phyloP scores from a whole-genome alignment of 345 rosid species.

The Toxicodendron radicans region DNA sequence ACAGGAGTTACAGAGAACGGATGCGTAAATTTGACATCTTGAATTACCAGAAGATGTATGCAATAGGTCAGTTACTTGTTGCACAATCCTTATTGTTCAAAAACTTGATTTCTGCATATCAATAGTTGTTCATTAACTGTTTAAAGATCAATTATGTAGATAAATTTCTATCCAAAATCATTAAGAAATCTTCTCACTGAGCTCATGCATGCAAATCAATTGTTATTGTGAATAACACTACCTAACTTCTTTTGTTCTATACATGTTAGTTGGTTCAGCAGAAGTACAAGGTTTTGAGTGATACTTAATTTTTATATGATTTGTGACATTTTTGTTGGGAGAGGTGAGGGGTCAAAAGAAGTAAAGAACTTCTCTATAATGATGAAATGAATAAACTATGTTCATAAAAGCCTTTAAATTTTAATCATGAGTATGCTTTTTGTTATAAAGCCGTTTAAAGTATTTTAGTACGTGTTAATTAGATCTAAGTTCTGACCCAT shows the following conservation, averaged over 20 bases:
- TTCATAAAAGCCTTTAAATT: not conserved
- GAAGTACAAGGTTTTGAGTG: constrained; percentile 18
- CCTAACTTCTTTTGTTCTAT: constrained; percentile 22
- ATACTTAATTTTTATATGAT: constrained; percentile 4
- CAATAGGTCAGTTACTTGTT: constrained; percentile 61
- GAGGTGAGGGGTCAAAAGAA: not conserved
- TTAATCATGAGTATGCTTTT: constrained; percentile 9
- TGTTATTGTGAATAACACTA: constrained; percentile 14
- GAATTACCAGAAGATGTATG: constrained; percentile 91
- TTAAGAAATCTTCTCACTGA: not conserved
- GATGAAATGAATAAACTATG: not conserved
- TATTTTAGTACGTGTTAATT: not conserved
- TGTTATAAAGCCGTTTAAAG: not conserved
- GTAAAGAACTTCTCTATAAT: not conserved
- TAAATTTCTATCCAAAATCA: not conserved
- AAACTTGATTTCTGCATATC: not conserved
- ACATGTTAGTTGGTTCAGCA: constrained; percentile 22
- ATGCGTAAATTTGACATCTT: constrained; percentile 90
- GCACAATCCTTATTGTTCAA: not conserved
- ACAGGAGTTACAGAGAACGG: constrained; percentile 78
- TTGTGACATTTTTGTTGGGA: not conserved
- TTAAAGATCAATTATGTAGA: not conserved
- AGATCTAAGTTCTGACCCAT: not conserved
- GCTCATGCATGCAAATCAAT: constrained; percentile 11
- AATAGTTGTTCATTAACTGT: not conserved